Percentiles rank a stretch among this genome's conserved stretches.
Conservation (phyloP, 164 flowering plant species). For the Liquidambar formosana region DNA sequence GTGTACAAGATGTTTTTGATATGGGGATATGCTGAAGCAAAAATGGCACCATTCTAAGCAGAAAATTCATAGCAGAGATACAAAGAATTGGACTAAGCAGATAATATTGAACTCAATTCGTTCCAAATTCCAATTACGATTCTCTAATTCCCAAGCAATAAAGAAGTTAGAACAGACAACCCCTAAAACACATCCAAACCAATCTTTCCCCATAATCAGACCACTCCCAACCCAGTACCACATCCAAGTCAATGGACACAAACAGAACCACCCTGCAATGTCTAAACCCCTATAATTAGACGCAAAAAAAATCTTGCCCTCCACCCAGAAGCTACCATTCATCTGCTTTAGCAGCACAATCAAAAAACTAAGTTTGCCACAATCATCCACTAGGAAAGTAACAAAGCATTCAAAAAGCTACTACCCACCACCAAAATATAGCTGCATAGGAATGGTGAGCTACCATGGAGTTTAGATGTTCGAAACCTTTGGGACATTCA, state of each 20-base stretch:
- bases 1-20: too few species aligned
- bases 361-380: not conserved
- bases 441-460: not conserved
- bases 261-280: not conserved
- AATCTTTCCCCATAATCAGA: not conserved
- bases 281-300: too few species aligned
- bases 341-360: not conserved
- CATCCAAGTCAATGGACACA: not conserved
- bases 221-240: not conserved
- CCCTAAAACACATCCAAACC: not conserved
- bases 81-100: too few species aligned
- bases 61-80: too few species aligned
- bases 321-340: too few species aligned
- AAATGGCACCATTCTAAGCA: too few species aligned
- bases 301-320: too few species aligned
- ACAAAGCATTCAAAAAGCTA: not conserved
- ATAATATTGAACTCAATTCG: too few species aligned
- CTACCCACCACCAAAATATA: not conserved
- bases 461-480: constrained; percentile 9
- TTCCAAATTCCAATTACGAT: too few species aligned
- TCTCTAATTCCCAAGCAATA: too few species aligned
- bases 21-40: too few species aligned
- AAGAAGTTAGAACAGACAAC: too few species aligned
- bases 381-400: not conserved
- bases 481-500: constrained; percentile 30